These are phyloP conservation scores for Tympanopsis confertula DNA, from an alignment of 2,329 filamentous ascomycete genomes.

Conservation along the genomic window DNA sequence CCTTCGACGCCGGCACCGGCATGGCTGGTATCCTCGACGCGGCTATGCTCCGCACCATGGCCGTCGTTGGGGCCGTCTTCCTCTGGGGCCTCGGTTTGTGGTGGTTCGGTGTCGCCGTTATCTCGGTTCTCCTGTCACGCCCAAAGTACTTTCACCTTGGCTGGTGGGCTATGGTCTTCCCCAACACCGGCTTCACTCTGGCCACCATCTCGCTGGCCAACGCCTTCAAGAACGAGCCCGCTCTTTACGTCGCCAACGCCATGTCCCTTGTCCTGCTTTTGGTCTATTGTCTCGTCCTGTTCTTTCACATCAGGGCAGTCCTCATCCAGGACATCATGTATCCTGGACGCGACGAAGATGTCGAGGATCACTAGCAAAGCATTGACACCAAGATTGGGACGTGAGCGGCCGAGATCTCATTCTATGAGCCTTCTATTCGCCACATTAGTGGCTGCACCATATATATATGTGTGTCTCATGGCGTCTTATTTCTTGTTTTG, in stretches of 20 bases:
- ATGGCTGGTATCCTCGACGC: slow-evolving; percentile 29
- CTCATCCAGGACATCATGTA: slow-evolving; percentile 42
- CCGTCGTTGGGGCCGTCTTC: slow-evolving; percentile 37
- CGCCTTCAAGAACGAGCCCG: slow-evolving; percentile 28
- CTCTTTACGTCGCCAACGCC: slow-evolving; percentile 34
- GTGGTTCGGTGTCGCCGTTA: slow-evolving; percentile 40
- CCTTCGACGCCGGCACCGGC: slow-evolving; percentile 25
- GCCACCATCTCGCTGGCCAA: slow-evolving; percentile 41
- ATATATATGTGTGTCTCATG: too few relatives aligned
- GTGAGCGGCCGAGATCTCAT: too few relatives aligned
- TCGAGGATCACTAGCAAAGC: slow-evolving; percentile 28
- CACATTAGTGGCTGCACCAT: too few relatives aligned
- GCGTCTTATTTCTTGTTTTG: too few relatives aligned
- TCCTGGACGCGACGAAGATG: slow-evolving; percentile 40
- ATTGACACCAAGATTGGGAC: slow-evolving; percentile 1
- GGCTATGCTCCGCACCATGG: slow-evolving; percentile 26
- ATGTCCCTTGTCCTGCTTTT: slow-evolving; percentile 32
- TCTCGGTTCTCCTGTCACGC: slow-evolving; percentile 30
- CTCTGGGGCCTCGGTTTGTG: slow-evolving; percentile 31
- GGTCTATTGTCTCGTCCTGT: slow-evolving; percentile 29
- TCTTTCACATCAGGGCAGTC: slow-evolving; percentile 32
- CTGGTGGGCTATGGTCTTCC: slow-evolving; percentile 55
- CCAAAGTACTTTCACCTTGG: slow-evolving; percentile 44
- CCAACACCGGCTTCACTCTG: slow-evolving; percentile 47
- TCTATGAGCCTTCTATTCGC: too few relatives aligned